phyloP scores from a whole-genome alignment of 2,329 filamentous ascomycete species.

The Calonectria montana region DNA sequence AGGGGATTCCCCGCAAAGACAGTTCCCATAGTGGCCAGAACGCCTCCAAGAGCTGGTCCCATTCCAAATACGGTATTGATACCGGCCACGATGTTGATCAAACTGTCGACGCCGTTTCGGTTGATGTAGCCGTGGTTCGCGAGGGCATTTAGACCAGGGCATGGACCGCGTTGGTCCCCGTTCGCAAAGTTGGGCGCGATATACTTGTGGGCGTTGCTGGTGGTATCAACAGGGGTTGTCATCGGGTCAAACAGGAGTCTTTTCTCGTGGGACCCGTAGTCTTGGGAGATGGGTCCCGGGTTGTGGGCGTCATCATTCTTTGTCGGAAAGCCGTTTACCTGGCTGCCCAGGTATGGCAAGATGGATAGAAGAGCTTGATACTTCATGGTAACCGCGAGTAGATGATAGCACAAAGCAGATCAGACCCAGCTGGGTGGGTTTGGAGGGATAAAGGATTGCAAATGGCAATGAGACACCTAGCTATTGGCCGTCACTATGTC shows the following conservation, averaged over 20 bases:
- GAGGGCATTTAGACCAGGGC: conserved; percentile 50
- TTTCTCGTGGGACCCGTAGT: not conserved
- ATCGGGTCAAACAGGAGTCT: not conserved
- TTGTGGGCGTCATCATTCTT: not conserved
- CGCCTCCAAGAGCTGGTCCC: conserved; percentile 55
- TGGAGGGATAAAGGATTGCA: not conserved
- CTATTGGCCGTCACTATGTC: not conserved
- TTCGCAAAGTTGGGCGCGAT: conserved; percentile 38
- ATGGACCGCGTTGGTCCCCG: conserved; percentile 43
- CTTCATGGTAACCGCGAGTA: conserved; percentile 1
- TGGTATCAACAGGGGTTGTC: conserved; percentile 29
- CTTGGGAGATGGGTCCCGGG: not conserved
- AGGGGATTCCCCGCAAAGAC: conserved; percentile 62
- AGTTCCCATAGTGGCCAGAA: conserved; percentile 58
- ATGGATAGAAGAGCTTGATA: not conserved
- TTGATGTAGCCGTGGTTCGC: conserved; percentile 51
- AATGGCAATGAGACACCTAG: conserved; percentile 3
- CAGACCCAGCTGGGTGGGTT: not conserved
- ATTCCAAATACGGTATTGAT: conserved; percentile 55
- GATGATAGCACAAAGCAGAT: not conserved
- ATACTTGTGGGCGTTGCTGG: conserved; percentile 37
- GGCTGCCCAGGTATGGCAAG: not conserved
- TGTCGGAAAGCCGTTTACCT: conserved; percentile 3
- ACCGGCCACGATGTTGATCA: conserved; percentile 24
- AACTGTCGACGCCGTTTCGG: conserved; percentile 32